Base-by-base conservation (phyloP, 257 asterid species). In the Fraxinus quadrangulata region DNA sequence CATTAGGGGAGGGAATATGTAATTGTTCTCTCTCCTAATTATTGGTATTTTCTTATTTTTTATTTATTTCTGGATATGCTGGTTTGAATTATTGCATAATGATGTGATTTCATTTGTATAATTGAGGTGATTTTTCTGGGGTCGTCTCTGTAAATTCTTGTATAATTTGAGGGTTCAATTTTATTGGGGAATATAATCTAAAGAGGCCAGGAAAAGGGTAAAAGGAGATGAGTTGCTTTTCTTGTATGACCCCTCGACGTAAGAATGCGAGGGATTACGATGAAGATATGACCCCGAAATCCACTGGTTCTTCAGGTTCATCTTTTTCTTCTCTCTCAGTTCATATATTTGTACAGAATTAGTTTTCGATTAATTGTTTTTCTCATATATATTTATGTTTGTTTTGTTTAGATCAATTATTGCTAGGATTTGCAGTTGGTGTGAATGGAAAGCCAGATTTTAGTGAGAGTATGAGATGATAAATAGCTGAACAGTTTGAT, bases 181-280 rank as follows among this genome's bases (percentile, higher is more conserved):
- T 78, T 70, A 10, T 47, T 40, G 76, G 75, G 23, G 45, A 42
- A 31, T 28, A 26, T 19, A 74, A 23, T 39, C 73, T 49, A 40
- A 28, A 74, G 39, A 56, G 74, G 69, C 7, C 19, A 67, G 40
- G 54, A 45, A 23, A 63, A 61, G 67, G 24, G 16, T 40, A 24
- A 12, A 75, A 47, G 77, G 75, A 72, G 75, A 94, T 94, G 98
- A 86, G 91, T 37, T 94, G 98, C 40, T 94, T 94, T 84, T 80
- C 92, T 87, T 92, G 97, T 85, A 84, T 89, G 47, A 85, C 80
- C 37, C 87, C 85, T 79, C 81, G 81, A 72, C 85, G 51, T n/a
- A 89, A 89, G 86, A 85, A 88, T 84, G 89, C 75, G 45, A 84
- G 86, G 78, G 92, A 88, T 72, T 88, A 78, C 84, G 91, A 87